Percentiles rank a stretch among this genome's conserved stretches.
Evolutionary conservation across 2,329 filamentous ascomycete genomes (phyloP).

Genomic region (Nemania serpens): DNA sequence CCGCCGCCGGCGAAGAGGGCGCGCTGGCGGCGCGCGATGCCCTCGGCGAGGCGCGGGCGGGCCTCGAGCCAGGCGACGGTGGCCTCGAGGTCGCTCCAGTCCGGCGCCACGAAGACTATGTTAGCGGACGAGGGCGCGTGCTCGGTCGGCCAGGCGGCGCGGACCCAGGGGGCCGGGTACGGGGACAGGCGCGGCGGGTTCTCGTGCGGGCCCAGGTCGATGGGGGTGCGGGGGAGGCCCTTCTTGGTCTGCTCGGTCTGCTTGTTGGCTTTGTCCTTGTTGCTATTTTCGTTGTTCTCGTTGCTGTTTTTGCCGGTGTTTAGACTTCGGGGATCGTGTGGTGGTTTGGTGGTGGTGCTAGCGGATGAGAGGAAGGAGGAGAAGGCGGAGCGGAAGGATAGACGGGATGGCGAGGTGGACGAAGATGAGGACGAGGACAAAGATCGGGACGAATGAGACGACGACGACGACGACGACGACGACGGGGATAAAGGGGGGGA

Average conservation of each 20-base stretch:
- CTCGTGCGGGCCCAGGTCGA: slow-evolving; percentile 14
- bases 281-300: neutral
- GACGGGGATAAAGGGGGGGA: neutral
- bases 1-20: slow-evolving; percentile 49
- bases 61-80: slow-evolving; percentile 52
- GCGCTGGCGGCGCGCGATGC: slow-evolving; percentile 54
- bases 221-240: slow-evolving; percentile 20
- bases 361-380: neutral
- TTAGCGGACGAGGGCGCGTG: slow-evolving; percentile 33
- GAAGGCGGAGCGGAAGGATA: neutral
- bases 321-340: neutral
- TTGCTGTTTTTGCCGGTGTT: neutral
- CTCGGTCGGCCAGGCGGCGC: slow-evolving; percentile 46
- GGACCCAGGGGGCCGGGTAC: slow-evolving; percentile 40
- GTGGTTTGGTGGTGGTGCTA: neutral
- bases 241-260: neutral
- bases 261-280: too few relatives aligned
- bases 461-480: neutral
- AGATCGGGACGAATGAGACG: neutral
- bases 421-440: too few relatives aligned
- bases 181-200: slow-evolving; percentile 12
- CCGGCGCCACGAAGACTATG: slow-evolving; percentile 54
- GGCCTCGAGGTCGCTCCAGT: slow-evolving; percentile 56
- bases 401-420: neutral
- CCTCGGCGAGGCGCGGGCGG: slow-evolving; percentile 49